Evolutionary conservation across 2,329 filamentous ascomycete genomes (phyloP), one percentile per base, ranked within the genome.

Genomic region (Rhytidhysteron rufulum): DNA sequence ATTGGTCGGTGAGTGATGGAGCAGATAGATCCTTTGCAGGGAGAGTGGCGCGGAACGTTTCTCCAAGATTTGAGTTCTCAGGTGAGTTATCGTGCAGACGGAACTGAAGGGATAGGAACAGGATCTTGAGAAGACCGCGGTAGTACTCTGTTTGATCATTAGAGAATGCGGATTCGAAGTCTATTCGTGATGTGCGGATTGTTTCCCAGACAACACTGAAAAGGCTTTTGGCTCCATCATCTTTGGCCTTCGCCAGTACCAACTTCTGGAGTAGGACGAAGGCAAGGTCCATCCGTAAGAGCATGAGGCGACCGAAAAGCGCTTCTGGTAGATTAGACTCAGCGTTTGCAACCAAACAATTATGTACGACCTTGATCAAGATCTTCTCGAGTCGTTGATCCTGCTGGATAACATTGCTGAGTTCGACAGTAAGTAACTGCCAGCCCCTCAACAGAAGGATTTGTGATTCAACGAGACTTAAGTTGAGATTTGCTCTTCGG

Each of bases 401-500:
- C 15, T 71, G 68, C 38, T 70, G 67, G 25, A 77, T 73, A 30
- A 76, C 70, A n/a, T 80, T 80, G 60, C 85, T 88, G 35, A 98
- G 76, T 57, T 96, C 91, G 36, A 93, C 75, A 11, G 91, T 79
- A 7, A 98, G 75, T 43, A 88, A 83, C 62, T 94, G 90, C 88
- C 91, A 97, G 40, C 88, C 86, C 53, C 88, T 82, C 48, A 96
- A 85, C 15, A 98, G 78, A 31, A 82, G 79, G 49, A 93, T 83
- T 69, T 98, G 89, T 18, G 91, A 87, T 62, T 97, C 89, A 24
- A 98, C 88, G 24, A 95, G 73, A 18, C 90, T 95, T 38, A 98
- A 65, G 63, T 98, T 97, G 47, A 85, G 72, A 63, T 98, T 98
- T 31, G 91, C 93, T 45, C 82, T 82, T 55, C 83, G 79, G 67